Percentiles rank a stretch among this genome's conserved stretches.
Conservation (phyloP, 257 asterid species). For the Lycium ferocissimum region DNA sequence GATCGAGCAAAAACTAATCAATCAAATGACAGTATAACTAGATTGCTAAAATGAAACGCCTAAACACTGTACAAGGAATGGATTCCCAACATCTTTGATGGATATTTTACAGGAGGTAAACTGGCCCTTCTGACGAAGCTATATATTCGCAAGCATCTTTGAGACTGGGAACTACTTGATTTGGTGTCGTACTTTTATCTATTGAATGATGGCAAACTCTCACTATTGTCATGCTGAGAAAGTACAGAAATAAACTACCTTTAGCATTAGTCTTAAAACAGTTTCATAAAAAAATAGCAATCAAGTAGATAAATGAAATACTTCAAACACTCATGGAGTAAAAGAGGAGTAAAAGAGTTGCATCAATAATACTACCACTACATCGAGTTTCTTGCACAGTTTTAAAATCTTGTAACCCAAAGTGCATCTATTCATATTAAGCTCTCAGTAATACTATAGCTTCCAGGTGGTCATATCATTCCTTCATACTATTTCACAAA, state of each 20-base stretch:
- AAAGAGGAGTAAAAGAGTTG: neutral
- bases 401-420: neutral
- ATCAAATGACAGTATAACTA: neutral
- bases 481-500: too few species aligned
- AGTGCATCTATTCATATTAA: too few species aligned
- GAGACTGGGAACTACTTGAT: conserved; percentile 51
- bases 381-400: neutral
- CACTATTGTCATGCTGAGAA: conserved; percentile 52
- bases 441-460: too few species aligned
- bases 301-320: neutral
- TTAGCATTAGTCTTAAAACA: neutral
- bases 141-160: conserved; percentile 69
- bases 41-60: neutral
- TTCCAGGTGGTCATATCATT: too few species aligned
- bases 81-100: neutral
- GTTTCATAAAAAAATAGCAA: neutral
- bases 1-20: neutral
- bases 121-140: conserved; percentile 68
- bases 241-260: neutral
- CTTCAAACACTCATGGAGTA: neutral
- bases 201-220: conserved; percentile 42
- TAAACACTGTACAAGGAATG: neutral
- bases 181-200: conserved; percentile 51
- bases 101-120: neutral
- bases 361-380: neutral